Base-by-base conservation (phyloP, 2,329 filamentous ascomycete genomes). In the Phyllachora maydis region DNA sequence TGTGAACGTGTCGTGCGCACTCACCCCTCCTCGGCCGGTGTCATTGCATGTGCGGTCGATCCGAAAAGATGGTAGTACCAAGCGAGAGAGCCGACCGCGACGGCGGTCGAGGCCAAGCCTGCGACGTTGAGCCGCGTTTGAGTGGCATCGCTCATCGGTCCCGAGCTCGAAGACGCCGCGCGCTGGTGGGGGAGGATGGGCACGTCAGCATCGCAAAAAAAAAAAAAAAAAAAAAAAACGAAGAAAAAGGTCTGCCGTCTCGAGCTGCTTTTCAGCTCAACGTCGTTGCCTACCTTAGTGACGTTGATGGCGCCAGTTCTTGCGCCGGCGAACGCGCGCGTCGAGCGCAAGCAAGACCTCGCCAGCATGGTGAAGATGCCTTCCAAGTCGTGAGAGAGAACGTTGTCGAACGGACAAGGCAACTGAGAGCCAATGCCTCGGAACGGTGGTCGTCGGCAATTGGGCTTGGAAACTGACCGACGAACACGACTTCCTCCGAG, bases 11-110 rank as follows among this genome's bases (percentile, higher is more conserved):
- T 25, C 15, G 6, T 16, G 25, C 19, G 19, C 23, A 76, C 85
- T 73, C 65, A 98, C 88, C 88, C 88, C 70, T 98, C 88, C 63
- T 98, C 88, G 45, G 76, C 76, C 34, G 81, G 82, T 40, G 85
- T 83, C 71, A 76, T 76, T 40, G 88, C 88, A 52, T 81, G 68
- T 32, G 78, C 75, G 41, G 76, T 71, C 41, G 78, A 69, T 44
- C 83, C 88, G 54, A 91, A 95, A 40, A 91, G 72, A 56, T 92
- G 81, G 54, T 85, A 91, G 61, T 93, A 95, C 82, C 83, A 95
- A 40, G 79, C 83, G 43, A 85, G 71, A 37, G 85, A 85, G 42
- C 82, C 83, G 52, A 79, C 60, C 41, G 85, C 81, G 45, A 82
- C 65, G 41, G 75, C 69, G 40, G 82, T 92, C 40, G 88, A 83